A percentile compares a stretch with the other conserved stretches of the same genome.
phyloP scores from a whole-genome alignment of 805 yeast species.

The Candida boleticola region DNA sequence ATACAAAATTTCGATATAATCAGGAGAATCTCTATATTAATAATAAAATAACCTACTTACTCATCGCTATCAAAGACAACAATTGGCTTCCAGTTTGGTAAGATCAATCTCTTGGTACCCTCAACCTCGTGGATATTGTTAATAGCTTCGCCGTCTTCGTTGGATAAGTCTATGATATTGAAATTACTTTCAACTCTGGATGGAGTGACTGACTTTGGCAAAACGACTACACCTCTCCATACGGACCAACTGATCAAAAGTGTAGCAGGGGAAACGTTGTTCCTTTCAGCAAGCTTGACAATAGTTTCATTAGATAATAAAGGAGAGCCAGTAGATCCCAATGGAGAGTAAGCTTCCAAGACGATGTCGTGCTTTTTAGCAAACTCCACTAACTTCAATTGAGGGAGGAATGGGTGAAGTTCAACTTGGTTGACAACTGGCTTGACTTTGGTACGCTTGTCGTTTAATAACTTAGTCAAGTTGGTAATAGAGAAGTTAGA shows the following conservation, averaged over 20 bases:
- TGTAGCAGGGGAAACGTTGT: conserved; percentile 59
- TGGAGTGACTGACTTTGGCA: conserved; percentile 11
- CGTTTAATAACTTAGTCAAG: conserved; percentile 43
- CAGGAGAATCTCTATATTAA: too few relatives aligned
- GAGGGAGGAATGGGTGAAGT: conserved; percentile 47
- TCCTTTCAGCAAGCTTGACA: conserved; percentile 45
- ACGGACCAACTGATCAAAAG: conserved; percentile 75
- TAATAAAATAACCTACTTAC: too few relatives aligned
- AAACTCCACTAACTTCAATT: conserved; percentile 59
- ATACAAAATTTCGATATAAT: too few relatives aligned
- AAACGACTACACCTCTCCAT: conserved; percentile 21
- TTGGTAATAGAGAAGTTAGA: conserved; percentile 12
- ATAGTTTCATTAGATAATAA: background rate
- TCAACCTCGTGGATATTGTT: conserved; percentile 21
- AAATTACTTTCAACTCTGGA: background rate
- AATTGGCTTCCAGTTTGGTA: conserved; percentile 34
- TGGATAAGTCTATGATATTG: conserved; percentile 2
- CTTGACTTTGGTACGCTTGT: conserved; percentile 46
- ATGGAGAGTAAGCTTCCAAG: conserved; percentile 76
- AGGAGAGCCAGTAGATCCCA: conserved; percentile 18
- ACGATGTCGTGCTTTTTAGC: conserved; percentile 19
- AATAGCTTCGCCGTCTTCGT: conserved; percentile 34
- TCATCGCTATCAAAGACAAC: conserved; percentile 21
- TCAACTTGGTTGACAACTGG: conserved; percentile 81
- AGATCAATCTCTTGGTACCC: conserved; percentile 32